Evolutionary conservation across 1,284 basidiomycete species (phyloP), one percentile per base, ranked within the genome.

Genomic region (Ganoderma lucidum): DNA sequence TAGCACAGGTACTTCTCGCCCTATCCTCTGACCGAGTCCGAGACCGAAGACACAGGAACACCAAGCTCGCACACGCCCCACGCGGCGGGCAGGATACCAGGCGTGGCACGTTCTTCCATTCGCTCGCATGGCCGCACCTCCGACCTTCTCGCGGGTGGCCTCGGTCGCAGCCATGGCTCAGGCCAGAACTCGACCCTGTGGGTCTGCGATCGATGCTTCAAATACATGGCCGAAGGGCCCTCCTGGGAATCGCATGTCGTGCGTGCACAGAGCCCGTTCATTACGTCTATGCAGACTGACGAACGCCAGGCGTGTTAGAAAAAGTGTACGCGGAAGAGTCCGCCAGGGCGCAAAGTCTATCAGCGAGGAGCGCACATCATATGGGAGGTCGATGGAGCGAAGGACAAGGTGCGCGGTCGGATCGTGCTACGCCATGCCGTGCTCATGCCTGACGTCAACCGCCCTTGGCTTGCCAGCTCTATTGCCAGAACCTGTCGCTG

Each of bases 151-250:
- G 87, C 89, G 0, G 89, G 88, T 23, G 88, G 90, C 2, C 81
- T 92, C 58, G 83, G 85, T 17, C 84, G 89, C 58, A 84, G 85
- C n/a, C 83, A 84, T 66, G 79, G 78, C 19, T 74, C 79, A 14
- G 84, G 81, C 2, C 90, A 90, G 70, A 84, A 84, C 62, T 83
- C 87, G 10, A 80, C 85, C 42, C 79, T 96, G 32, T 96, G 91
- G 88, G 94, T 97, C 23, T 97, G 96, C 78, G 93, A 96, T 71
- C 88, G 92, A 67, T 99, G 97, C 83, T 98, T 99, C 90, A 98
- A 98, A 82, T 99, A 99, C 80, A 96, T 97, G 92, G 83, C 89
- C 2, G 92, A 95, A 53, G 87, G 89, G 23, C 81, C 83, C 2
- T 83, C 85, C 28, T 96, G 93, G 88, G 91, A 94, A 70, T 76